Evolutionary conservation across 257 asterid species (phyloP).

Genomic region (Scutellaria minor): DNA sequence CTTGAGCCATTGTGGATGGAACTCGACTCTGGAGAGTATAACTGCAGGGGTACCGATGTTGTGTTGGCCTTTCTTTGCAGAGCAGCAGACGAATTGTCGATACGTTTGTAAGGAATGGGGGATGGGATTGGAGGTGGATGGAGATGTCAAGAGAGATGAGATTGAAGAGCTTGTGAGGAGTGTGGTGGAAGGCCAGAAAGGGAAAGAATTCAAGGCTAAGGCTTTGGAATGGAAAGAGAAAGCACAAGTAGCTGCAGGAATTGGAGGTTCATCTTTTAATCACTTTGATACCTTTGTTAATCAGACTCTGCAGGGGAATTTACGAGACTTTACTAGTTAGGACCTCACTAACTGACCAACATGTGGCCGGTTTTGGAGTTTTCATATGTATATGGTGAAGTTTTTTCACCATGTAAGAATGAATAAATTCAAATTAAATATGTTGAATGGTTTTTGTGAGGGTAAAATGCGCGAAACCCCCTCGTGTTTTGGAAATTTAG

Average conservation of each 20-base stretch:
- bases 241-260: constrained; percentile 34
- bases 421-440: too few relatives aligned
- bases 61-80: constrained; percentile 56
- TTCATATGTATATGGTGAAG: too few relatives aligned
- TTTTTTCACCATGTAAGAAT: too few relatives aligned
- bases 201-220: constrained; percentile 38
- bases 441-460: too few relatives aligned
- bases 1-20: constrained; percentile 55
- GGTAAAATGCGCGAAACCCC: too few relatives aligned
- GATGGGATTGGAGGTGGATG: constrained; percentile 42
- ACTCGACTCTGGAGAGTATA: constrained; percentile 43
- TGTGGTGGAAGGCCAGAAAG: constrained; percentile 44
- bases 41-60: constrained; percentile 45
- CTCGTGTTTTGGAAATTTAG: too few relatives aligned
- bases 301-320: constrained; percentile 14
- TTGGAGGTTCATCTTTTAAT: constrained; percentile 39
- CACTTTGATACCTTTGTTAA: constrained; percentile 37
- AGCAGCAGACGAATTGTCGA: constrained; percentile 50
- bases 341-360: too few relatives aligned
- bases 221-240: constrained; percentile 48
- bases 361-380: too few relatives aligned
- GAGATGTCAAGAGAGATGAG: constrained; percentile 41
- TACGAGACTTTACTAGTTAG: too few relatives aligned
- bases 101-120: constrained; percentile 45
- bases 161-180: constrained; percentile 39